Base-by-base conservation (phyloP, 345 rosid species). In the Pistacia atlantica region DNA sequence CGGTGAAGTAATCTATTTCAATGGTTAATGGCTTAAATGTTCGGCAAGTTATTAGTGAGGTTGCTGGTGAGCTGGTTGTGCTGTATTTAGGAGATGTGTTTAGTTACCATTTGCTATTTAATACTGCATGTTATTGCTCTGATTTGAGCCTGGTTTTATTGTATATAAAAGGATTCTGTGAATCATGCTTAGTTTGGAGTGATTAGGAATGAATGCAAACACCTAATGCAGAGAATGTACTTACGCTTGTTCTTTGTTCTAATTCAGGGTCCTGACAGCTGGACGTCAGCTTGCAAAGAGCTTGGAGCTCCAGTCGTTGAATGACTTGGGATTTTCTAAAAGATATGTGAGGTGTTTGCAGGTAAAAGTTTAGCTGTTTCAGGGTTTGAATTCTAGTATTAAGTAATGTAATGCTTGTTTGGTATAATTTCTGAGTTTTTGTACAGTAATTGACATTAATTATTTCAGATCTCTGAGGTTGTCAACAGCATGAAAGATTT, bases 401-500 rank as follows among this genome's bases (percentile, higher is more conserved):
- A 38, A 73, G 58, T 48, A 64, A 48, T 14, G 13, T 37, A 20
- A 20, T 11, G 20, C 6, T 6, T 71, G 35, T 68, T 5, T 37
- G 8, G 8, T 69, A 20, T 60, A 48, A 28, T 66, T 8, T 31
- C 48, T 52, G 0, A 11, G 46, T 45, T 59, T 69, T 67, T 55
- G 59, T 42, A 0, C 64, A 49, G 72, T 56, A 72, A 58, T 37
- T 42, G 16, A 42, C 77, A 62, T 37, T 74, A 25, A 55, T 83
- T 69, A 58, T 81, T 71, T 63, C 85, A 93, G 99, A 93, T 90
- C 65, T 89, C 96, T 46, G 99, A 95, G 92, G 97, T 92, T 85
- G 97, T 95, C 80, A 92, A 87, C 83, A 90, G 96, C 88, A 95
- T 95, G 99, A 93, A 93, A 86, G 99, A 96, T 84, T 84, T 96